phyloP scores from a whole-genome alignment of 768 basidiomycete species.

The Mycena latifolia region DNA sequence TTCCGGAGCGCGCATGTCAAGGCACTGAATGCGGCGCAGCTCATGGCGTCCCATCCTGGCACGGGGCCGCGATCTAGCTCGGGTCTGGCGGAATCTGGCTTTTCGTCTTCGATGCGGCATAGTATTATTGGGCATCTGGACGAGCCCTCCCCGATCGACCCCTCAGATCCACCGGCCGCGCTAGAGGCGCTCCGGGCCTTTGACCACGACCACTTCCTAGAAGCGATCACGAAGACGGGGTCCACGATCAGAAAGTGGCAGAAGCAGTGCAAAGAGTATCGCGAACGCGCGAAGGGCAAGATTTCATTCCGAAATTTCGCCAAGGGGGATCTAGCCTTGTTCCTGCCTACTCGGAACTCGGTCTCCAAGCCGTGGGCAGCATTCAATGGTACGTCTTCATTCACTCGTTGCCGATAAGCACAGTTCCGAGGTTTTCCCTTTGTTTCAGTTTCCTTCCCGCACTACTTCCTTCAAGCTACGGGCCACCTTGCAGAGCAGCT shows the following conservation, averaged over 20 bases:
- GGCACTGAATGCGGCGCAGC: constrained; percentile 72
- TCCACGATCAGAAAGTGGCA: constrained; percentile 96
- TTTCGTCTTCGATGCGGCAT: constrained; percentile 65
- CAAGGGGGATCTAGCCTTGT: constrained; percentile 95
- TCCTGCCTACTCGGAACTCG: constrained; percentile 95
- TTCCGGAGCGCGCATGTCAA: constrained; percentile 85
- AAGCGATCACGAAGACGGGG: constrained; percentile 84
- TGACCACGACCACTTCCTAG: constrained; percentile 89
- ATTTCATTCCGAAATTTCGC: constrained; percentile 96
- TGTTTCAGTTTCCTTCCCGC: constrained; percentile 89
- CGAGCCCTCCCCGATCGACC: constrained; percentile 83
- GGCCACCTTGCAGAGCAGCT: constrained; percentile 90
- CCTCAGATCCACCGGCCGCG: constrained; percentile 77
- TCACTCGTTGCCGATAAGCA: constrained; percentile 7
- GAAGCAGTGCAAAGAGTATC: constrained; percentile 95
- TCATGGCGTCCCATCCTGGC: constrained; percentile 66
- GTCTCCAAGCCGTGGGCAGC: constrained; percentile 97
- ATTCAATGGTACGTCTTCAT: constrained; percentile 86
- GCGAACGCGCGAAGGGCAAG: constrained; percentile 95
- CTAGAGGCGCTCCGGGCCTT: constrained; percentile 79
- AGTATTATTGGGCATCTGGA: constrained; percentile 64
- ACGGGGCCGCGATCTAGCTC: constrained; percentile 55
- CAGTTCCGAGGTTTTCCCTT: constrained; percentile 52
- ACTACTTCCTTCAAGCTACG: constrained; percentile 94
- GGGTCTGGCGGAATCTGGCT: constrained; percentile 61